Base-by-base conservation (phyloP, 768 basidiomycete species). In the Trametes gibbosa region DNA sequence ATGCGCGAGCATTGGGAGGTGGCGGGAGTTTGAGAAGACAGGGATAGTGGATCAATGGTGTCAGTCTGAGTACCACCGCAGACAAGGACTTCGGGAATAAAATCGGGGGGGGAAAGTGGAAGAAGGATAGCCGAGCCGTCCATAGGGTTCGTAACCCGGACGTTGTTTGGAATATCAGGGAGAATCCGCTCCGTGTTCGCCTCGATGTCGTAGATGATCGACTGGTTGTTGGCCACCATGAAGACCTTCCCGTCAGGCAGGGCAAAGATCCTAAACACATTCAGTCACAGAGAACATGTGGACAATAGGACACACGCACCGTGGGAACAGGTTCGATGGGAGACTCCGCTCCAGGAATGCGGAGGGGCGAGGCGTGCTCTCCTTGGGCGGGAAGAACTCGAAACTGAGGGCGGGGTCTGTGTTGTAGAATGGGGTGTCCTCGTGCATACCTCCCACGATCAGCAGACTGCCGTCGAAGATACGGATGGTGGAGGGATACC, bases 361-460 rank as follows among this genome's bases (percentile, higher is more conserved):
- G 16, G 63, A 54, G 24, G 71, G 66, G 1, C 66, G 64, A 6
- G 61, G 56, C 1, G 66, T 69, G 17, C 62, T 59, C 49, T 78
- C 75, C 70, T 94, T 93, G 1, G 90, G 87, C 23, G 92, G 92
- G 71, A 80, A 95, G 73, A 82, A 94, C 71, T 92, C 89, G 62
- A 89, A 73, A 0, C 87, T 91, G 68, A 90, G 90, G 73, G 90
- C 89, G 58, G 83, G 81, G 2, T 88, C 89, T 25, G 76, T 80
- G 58, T 92, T 92, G 69, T 91, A 91, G 63, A 91, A 91, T 86
- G 88, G 91, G 8, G 88, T 89, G 16, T 90, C 89, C 68, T 84
- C 87, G 66, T 79, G 86, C 17, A 89, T 87, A n/a, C 90, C 90
- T 1, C 90, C 90, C 35, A 92, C 79, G 42, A 92, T 87, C 80